phyloP scores from a whole-genome alignment of 768 basidiomycete genomes.

The Tylopilus sp. region DNA sequence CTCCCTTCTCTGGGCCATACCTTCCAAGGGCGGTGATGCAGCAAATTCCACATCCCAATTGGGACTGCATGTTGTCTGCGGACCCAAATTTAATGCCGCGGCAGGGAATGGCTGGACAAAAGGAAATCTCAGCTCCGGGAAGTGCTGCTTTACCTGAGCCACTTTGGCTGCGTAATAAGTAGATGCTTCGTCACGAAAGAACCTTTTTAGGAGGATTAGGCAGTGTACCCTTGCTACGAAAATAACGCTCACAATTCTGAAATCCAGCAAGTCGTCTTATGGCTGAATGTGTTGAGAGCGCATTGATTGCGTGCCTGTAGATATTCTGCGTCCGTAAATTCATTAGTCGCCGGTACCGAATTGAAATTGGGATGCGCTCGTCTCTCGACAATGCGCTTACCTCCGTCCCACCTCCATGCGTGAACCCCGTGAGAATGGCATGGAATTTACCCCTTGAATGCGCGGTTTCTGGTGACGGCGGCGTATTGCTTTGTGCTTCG shows the following conservation, averaged over 20 bases:
- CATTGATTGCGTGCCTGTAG: neutral
- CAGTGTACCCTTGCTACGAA: neutral
- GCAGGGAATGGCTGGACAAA: neutral
- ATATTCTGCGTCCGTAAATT: neutral
- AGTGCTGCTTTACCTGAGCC: neutral
- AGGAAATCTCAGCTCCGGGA: neutral
- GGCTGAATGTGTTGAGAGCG: neutral
- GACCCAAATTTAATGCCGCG: neutral
- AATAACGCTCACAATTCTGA: neutral
- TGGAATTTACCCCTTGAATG: neutral
- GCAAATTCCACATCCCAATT: neutral
- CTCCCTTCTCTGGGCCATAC: neutral
- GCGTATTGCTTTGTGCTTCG: neutral
- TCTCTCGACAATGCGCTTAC: neutral
- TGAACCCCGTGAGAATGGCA: neutral
- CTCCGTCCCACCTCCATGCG: neutral
- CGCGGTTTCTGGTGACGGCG: too few species aligned
- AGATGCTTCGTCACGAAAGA: neutral
- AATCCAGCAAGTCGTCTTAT: neutral
- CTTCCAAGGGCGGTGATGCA: neutral
- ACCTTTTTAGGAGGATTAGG: too few species aligned
- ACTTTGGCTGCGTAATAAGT: neutral
- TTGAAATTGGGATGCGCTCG: neutral
- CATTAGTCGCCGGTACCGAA: neutral
- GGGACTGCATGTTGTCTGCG: neutral